Evolutionary conservation across 164 flowering plant species (phyloP).

Genomic region (Protea cynaroides): DNA sequence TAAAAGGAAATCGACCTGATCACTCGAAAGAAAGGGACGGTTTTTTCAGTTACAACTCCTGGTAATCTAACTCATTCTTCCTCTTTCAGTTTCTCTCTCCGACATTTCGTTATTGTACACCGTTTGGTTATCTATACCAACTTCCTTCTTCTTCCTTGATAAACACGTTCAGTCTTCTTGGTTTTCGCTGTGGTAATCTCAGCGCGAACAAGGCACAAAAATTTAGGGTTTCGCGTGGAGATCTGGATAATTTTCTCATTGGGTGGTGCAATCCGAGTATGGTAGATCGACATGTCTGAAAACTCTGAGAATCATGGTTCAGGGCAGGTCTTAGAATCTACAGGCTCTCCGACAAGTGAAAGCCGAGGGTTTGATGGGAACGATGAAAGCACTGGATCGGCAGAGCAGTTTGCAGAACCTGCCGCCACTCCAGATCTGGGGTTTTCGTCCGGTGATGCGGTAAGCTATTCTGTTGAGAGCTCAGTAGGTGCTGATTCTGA

Average conservation of each 20-base stretch:
- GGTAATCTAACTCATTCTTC: too few species aligned
- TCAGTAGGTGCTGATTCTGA: background rate
- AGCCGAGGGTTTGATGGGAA: slow-evolving; percentile 4
- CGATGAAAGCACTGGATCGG: background rate
- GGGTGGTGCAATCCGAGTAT: slow-evolving; percentile 8
- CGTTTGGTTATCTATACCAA: too few species aligned
- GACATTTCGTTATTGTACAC: too few species aligned
- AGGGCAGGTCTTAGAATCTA: slow-evolving; percentile 10
- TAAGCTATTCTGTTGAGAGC: background rate
- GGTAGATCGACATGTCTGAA: slow-evolving; percentile 21
- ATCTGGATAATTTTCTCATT: background rate
- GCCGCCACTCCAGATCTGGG: slow-evolving; percentile 1
- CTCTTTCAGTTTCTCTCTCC: too few species aligned
- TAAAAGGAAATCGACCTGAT: too few species aligned
- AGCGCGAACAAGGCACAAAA: background rate
- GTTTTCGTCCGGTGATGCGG: slow-evolving; percentile 2
- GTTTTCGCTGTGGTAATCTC: background rate
- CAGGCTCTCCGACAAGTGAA: background rate
- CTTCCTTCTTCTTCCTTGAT: too few species aligned
- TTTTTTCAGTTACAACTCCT: too few species aligned
- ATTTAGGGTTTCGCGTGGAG: background rate
- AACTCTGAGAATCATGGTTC: slow-evolving; percentile 7
- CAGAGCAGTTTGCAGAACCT: background rate
- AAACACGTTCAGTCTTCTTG: background rate
- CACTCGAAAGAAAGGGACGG: too few species aligned